Percentiles rank a stretch among this genome's conserved stretches.
Conservation (phyloP, 345 rosid species). For the Trapa bicornis region DNA sequence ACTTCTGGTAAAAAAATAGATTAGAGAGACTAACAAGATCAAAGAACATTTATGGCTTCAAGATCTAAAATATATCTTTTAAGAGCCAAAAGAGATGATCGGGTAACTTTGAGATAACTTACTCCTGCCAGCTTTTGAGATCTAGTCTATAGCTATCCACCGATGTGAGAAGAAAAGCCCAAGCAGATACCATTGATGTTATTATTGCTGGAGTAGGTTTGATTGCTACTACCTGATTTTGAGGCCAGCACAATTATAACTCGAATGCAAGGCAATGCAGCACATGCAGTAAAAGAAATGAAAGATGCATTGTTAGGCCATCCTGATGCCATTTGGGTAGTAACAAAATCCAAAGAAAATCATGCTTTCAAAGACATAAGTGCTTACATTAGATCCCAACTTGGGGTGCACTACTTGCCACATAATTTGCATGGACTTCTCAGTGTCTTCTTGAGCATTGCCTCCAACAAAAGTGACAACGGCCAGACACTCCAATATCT, state of each 20-base stretch:
- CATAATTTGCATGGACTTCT: conserved; percentile 69
- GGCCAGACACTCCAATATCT: conserved; percentile 83
- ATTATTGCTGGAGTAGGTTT: conserved; percentile 48
- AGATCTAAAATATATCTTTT: not conserved
- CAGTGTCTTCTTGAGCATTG: conserved; percentile 53
- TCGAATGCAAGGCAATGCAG: not conserved
- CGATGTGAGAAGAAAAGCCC: conserved; percentile 86
- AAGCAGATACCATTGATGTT: conserved; percentile 70
- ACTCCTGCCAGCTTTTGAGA: conserved; percentile 81
- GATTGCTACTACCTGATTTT: conserved; percentile 47
- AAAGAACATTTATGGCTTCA: not conserved
- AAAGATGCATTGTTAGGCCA: not conserved
- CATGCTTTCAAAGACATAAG: not conserved
- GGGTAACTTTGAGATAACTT: conserved; percentile 13
- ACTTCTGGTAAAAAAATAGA: too few relatives aligned
- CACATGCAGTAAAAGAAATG: not conserved
- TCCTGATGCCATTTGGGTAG: not conserved
- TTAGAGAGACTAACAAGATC: not conserved
- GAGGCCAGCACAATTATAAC: not conserved
- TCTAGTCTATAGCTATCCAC: conserved; percentile 36
- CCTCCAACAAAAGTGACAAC: conserved; percentile 72
- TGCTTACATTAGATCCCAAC: conserved; percentile 67
- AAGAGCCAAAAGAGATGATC: not conserved
- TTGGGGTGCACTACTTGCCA: conserved; percentile 90
- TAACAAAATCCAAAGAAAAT: not conserved